Evolutionary conservation across 768 basidiomycete species (phyloP).

Genomic region (Leccinum uliginosum): DNA sequence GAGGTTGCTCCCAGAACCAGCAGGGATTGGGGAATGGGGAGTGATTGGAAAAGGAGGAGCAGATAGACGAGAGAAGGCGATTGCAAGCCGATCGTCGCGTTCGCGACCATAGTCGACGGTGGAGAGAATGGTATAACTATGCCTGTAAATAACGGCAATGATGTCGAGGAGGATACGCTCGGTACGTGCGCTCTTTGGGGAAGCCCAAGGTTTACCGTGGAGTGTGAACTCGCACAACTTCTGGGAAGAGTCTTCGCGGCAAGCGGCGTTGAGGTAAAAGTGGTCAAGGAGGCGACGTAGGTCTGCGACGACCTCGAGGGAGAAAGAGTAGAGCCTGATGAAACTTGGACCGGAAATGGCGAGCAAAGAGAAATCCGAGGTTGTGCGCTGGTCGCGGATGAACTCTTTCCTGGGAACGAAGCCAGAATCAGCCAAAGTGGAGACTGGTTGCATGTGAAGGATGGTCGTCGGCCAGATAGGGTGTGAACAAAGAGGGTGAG

Average conservation of each 20-base stretch:
- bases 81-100: slow-evolving; percentile 64
- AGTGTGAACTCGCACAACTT: slow-evolving; percentile 65
- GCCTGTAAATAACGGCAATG: slow-evolving; percentile 55
- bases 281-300: slow-evolving; percentile 55
- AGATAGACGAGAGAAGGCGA: slow-evolving; percentile 61
- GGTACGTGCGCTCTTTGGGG: slow-evolving; percentile 57
- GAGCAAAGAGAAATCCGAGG: slow-evolving; percentile 64
- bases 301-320: slow-evolving; percentile 44
- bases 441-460: slow-evolving; percentile 30
- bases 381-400: slow-evolving; percentile 48
- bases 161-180: slow-evolving; percentile 71
- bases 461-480: slow-evolving; percentile 20
- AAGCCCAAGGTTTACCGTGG: slow-evolving; percentile 70
- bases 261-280: slow-evolving; percentile 38
- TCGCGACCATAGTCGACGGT: slow-evolving; percentile 76
- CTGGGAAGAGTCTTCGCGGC: slow-evolving; percentile 52
- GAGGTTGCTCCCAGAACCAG: slow-evolving; percentile 34
- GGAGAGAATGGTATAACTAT: slow-evolving; percentile 61
- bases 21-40: slow-evolving; percentile 36
- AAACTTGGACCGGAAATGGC: slow-evolving; percentile 62
- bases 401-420: slow-evolving; percentile 75
- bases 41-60: slow-evolving; percentile 33
- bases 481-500: slow-evolving; percentile 18
- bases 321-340: slow-evolving; percentile 70
- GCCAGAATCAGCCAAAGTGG: slow-evolving; percentile 38